Base-by-base conservation (phyloP, 2,329 filamentous ascomycete species). In the Ophiocordyceps camponoti-floridani region DNA sequence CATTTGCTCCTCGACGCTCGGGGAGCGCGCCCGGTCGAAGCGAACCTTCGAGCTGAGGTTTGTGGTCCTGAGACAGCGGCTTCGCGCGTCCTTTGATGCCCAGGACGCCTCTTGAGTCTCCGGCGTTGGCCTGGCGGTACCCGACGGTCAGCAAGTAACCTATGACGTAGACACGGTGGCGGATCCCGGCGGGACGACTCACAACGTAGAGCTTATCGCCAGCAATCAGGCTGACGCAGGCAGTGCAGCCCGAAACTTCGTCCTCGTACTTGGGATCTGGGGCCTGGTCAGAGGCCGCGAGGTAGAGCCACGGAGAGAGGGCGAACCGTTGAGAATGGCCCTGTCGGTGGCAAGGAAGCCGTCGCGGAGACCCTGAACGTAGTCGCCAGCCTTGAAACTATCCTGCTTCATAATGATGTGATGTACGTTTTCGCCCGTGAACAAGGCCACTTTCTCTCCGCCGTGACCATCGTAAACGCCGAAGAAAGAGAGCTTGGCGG, bases 11-110 rank as follows among this genome's bases (percentile, higher is more conserved):
- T 31, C n/a, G 23, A 14, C 13, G 4, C 23, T n/a, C n/a, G n/a
- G n/a, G n/a, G n/a, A n/a, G n/a, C n/a, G n/a, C n/a, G n/a, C n/a
- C n/a, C n/a, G n/a, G n/a, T n/a, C n/a, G n/a, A n/a, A n/a, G 62
- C 70, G 47, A 60, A 93, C 87, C 85, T 75, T 98, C 91, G 54
- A 96, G 95, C 63, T 95, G 88, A 40, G 91, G 91, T 68, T 98
- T 98, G 72, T 98, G 91, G 62, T 98, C 91, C 60, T 94, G 94
- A n/a, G 91, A 98, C 48, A 98, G 73, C 44, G 91, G 91, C 69
- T 96, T 98, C 53, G 91, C 91, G 56, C 91, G 78, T 52, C 91
- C 91, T 69, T 96, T 98, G 58, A 98, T 86, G 55, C 91, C 91
- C 52, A 98, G 68, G 26, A 98, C 91, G 58, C 82, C 85, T 69